Conservation (phyloP, 176 grass and related monocot genomes). For the Eremochloa ophiuroides region DNA sequence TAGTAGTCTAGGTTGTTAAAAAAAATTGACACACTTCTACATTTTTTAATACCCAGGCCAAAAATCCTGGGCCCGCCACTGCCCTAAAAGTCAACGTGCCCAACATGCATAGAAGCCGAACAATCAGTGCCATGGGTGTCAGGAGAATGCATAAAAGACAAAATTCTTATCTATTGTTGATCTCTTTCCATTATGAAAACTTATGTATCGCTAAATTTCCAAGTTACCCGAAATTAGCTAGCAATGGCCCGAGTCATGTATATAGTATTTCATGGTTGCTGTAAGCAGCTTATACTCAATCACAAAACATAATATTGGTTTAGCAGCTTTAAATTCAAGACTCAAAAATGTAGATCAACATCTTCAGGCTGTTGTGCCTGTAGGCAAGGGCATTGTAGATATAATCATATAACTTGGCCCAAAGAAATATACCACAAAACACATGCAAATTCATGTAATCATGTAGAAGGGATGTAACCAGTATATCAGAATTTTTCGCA, state of each 20-base stretch:
- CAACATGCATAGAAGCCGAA: neutral
- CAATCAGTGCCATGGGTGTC: neutral
- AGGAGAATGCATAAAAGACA: neutral
- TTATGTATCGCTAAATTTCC: neutral
- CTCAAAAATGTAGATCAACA: neutral
- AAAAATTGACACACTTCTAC: too few species aligned
- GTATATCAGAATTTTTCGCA: neutral
- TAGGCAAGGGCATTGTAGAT: neutral
- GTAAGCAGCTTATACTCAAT: neutral
- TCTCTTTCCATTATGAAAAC: neutral
- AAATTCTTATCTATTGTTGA: neutral
- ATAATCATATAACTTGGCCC: too few species aligned
- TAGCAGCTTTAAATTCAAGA: neutral
- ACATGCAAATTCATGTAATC: neutral
- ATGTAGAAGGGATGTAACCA: neutral
- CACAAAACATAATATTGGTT: neutral
- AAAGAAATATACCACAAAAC: neutral
- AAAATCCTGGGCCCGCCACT: too few species aligned
- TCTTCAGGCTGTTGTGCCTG: neutral
- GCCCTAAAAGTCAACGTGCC: too few species aligned
- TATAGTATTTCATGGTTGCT: neutral
- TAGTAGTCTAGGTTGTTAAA: too few species aligned
- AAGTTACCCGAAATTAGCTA: neutral
- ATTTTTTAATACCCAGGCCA: too few species aligned
- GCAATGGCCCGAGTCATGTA: neutral